phyloP scores from a whole-genome alignment of 2,329 filamentous ascomycete genomes.

The Alternaria metachromatica region DNA sequence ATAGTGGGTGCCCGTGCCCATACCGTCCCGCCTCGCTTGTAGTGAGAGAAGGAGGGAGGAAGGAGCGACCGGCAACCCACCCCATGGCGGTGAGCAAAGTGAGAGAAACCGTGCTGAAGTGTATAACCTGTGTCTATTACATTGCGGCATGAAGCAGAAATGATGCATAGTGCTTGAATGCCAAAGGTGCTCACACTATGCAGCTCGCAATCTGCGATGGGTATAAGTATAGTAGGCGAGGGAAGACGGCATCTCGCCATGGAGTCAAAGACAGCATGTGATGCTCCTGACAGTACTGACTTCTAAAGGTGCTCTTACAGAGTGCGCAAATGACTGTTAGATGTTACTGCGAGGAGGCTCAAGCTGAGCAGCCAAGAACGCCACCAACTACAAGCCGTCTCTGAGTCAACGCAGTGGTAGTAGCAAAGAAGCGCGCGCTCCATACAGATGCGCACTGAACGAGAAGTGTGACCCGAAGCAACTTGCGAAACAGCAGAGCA shows the following conservation, averaged over 20 bases:
- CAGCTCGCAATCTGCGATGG: background rate
- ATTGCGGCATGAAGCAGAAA: background rate
- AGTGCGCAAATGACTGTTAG: background rate
- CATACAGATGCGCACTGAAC: background rate
- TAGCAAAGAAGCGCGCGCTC: background rate
- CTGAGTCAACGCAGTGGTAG: background rate
- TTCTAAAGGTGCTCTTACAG: background rate
- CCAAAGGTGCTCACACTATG: background rate
- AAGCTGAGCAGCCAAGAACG: background rate
- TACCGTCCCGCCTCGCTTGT: background rate
- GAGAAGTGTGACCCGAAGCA: background rate
- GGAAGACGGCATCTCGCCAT: background rate
- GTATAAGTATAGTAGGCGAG: background rate
- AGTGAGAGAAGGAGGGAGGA: background rate
- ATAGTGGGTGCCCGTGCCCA: background rate
- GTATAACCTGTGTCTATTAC: background rate
- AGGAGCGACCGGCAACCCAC: background rate
- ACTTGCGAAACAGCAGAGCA: background rate
- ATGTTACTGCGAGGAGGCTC: background rate
- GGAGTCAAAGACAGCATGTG: background rate
- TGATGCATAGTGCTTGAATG: background rate
- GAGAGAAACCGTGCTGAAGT: background rate
- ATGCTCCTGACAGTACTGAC: background rate
- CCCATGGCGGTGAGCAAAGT: background rate
- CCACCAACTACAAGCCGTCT: background rate